Evolutionary conservation across 805 yeast genomes (phyloP).

Genomic region (Saccharomycopsis schoenii): DNA sequence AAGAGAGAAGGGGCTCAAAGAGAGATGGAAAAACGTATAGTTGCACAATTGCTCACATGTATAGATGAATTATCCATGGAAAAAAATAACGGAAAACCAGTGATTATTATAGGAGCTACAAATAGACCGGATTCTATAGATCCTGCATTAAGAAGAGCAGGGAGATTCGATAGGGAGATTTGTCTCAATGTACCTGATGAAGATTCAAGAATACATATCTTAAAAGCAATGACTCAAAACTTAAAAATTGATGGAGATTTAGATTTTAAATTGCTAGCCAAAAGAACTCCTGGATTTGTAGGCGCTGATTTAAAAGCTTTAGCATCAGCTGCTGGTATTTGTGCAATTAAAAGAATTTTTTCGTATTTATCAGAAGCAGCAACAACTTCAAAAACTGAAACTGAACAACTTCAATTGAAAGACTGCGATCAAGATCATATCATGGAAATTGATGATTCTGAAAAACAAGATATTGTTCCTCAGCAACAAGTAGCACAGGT

Average conservation of each 20-base stretch:
- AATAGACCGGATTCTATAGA: slow-evolving; percentile 94
- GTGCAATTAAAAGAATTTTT: slow-evolving; percentile 88
- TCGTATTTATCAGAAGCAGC: slow-evolving; percentile 32
- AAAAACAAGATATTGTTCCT: not conserved
- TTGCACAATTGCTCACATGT: slow-evolving; percentile 87
- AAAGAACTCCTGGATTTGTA: slow-evolving; percentile 93
- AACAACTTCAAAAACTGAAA: slow-evolving; percentile 8
- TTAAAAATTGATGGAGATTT: slow-evolving; percentile 62
- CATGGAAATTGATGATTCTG: slow-evolving; percentile 2
- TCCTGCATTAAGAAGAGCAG: slow-evolving; percentile 91
- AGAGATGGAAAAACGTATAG: slow-evolving; percentile 96
- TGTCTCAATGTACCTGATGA: slow-evolving; percentile 93
- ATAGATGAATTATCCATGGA: slow-evolving; percentile 88
- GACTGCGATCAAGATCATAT: slow-evolving; percentile 6
- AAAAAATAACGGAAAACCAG: slow-evolving; percentile 87
- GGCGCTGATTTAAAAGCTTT: slow-evolving; percentile 95
- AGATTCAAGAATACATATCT: slow-evolving; percentile 62
- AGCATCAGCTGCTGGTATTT: slow-evolving; percentile 89
- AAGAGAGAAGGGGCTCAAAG: slow-evolving; percentile 96
- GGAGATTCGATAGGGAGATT: slow-evolving; percentile 92
- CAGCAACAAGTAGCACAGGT: not conserved
- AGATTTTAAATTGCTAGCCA: slow-evolving; percentile 67
- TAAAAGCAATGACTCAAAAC: slow-evolving; percentile 59
- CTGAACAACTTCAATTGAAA: slow-evolving; percentile 13
- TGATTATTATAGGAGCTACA: slow-evolving; percentile 91